phyloP scores from a whole-genome alignment of 768 basidiomycete species.

The Lactarius tabidus region DNA sequence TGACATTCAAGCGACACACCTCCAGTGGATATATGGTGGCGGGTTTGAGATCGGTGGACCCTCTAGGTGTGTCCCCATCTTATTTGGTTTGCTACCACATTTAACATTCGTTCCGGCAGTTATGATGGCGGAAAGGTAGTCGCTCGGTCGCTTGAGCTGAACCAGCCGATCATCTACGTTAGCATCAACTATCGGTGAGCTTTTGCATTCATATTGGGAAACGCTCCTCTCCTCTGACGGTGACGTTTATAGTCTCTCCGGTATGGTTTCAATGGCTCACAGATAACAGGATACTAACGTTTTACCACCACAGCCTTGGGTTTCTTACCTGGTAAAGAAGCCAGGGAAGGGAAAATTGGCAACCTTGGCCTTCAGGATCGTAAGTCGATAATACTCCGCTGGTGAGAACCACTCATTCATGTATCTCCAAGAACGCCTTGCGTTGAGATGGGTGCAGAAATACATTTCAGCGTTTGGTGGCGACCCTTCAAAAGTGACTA shows the following conservation, averaged over 20 bases:
- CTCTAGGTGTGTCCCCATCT: constrained; percentile 3
- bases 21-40: constrained; percentile 30
- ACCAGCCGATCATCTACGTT: constrained; percentile 29
- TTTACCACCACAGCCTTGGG: constrained; percentile 38
- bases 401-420: background rate
- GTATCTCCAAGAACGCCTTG: constrained; percentile 44
- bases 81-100: background rate
- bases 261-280: background rate
- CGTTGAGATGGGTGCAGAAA: constrained; percentile 62
- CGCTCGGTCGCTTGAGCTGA: constrained; percentile 27
- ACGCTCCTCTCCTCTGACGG: background rate
- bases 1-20: background rate
- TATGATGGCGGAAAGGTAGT: constrained; percentile 29
- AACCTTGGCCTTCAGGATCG: constrained; percentile 69
- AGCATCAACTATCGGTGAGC: constrained; percentile 30
- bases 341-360: constrained; percentile 47
- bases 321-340: constrained; percentile 50
- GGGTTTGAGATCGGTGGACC: constrained; percentile 19
- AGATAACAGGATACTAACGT: background rate
- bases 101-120: background rate
- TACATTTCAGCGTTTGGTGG: constrained; percentile 64
- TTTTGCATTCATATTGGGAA: background rate
- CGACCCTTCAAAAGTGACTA: constrained; percentile 55
- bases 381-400: constrained; percentile 26
- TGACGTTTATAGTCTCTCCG: constrained; percentile 13